Percentiles rank a stretch among this genome's conserved stretches.
Conservation (phyloP, 805 yeast genomes). For the Starmerella powellii region DNA sequence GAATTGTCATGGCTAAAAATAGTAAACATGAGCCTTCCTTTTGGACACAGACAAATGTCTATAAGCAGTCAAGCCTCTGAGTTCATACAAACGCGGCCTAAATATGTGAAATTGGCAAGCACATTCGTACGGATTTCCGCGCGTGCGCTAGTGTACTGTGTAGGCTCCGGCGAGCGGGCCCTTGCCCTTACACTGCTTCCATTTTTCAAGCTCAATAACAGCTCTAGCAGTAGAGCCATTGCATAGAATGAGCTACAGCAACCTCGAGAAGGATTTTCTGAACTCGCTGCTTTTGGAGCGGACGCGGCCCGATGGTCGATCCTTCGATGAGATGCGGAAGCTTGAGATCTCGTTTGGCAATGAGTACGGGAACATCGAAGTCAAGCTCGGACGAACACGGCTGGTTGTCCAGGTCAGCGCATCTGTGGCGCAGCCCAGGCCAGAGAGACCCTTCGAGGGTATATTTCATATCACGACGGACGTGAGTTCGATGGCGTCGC, state of each 20-base stretch:
- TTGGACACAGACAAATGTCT: too few relatives aligned
- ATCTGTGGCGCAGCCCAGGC: conserved; percentile 65
- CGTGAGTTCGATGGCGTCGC: conserved; percentile 79
- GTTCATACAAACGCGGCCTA: too few relatives aligned
- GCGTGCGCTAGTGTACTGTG: too few relatives aligned
- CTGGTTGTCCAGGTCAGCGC: conserved; percentile 64
- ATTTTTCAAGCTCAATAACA: not conserved
- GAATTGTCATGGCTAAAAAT: too few relatives aligned
- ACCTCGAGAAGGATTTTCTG: conserved; percentile 51
- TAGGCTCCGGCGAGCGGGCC: too few relatives aligned
- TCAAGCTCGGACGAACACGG: conserved; percentile 62
- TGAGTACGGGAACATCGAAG: conserved; percentile 64
- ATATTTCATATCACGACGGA: conserved; percentile 73
- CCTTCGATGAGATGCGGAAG: conserved; percentile 49
- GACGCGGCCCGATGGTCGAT: conserved; percentile 57
- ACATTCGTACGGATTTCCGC: too few relatives aligned
- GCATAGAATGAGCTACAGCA: conserved; percentile 13
- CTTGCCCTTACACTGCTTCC: not conserved
- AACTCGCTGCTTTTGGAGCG: conserved; percentile 48
- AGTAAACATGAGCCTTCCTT: too few relatives aligned
- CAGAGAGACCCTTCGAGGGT: conserved; percentile 92
- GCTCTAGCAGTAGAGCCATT: not conserved
- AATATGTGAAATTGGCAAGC: too few relatives aligned
- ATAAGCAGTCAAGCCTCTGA: too few relatives aligned
- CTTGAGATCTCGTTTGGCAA: conserved; percentile 53